Evolutionary conservation across 2,329 filamentous ascomycete species (phyloP).

Genomic region (Alternaria arbusti): DNA sequence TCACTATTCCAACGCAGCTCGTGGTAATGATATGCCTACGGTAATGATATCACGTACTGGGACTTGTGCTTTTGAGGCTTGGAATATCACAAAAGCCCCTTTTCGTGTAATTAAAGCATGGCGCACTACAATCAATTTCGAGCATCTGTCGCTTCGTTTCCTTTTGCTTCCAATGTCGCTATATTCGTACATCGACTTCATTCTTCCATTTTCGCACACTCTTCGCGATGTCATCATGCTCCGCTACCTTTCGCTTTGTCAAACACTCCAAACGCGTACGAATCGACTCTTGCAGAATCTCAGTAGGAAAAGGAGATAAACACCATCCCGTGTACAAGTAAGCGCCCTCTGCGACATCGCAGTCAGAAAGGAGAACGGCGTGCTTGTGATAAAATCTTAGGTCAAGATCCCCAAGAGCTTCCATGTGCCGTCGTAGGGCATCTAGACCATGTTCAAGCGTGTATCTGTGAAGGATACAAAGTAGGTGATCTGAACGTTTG

Average conservation of each 20-base stretch:
- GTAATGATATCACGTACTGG: no score
- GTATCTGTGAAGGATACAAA: background rate
- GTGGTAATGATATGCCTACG: no score
- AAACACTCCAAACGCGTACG: background rate
- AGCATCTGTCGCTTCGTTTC: no score
- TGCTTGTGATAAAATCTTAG: background rate
- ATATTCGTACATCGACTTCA: background rate
- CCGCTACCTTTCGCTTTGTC: background rate
- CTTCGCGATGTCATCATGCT: background rate
- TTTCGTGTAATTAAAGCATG: no score
- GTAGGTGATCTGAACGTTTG: background rate
- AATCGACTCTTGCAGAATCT: background rate
- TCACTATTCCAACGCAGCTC: no score
- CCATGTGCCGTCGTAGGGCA: background rate
- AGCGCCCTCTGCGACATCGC: background rate
- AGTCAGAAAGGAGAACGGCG: background rate
- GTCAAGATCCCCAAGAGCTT: background rate
- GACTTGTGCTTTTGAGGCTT: no score
- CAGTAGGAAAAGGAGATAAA: background rate
- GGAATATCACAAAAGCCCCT: no score
- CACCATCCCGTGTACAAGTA: background rate
- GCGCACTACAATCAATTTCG: no score
- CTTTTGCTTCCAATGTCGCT: no score
- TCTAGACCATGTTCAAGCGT: background rate
- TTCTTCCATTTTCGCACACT: conserved; percentile 1